Conservation (phyloP, 73 alveolate genomes). For the Paramecium biaurelia region DNA sequence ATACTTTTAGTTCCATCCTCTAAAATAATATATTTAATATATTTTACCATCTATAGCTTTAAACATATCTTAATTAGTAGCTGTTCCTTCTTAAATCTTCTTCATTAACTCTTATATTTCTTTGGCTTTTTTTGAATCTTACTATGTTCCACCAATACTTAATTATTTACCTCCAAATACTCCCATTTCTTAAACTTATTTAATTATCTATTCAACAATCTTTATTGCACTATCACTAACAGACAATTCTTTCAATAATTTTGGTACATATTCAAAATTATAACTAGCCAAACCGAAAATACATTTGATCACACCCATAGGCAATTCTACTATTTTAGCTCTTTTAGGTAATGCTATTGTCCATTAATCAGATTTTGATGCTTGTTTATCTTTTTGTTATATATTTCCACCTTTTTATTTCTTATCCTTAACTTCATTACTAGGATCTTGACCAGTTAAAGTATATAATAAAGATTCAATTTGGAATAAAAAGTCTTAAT, state of each 20-base stretch:
- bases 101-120: conserved; percentile 46
- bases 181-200: conserved; percentile 21
- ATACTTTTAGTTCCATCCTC: conserved; percentile 32
- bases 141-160: background rate
- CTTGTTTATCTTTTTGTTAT: background rate
- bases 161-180: conserved; percentile 37
- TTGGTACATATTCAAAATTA: background rate
- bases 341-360: conserved; percentile 5
- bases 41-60: conserved; percentile 28
- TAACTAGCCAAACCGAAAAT: background rate
- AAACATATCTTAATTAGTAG: conserved; percentile 14
- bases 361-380: conserved; percentile 24
- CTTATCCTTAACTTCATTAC: background rate
- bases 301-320: conserved; percentile 21
- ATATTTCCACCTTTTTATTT: background rate
- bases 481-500: background rate
- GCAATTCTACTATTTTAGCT: conserved; percentile 4
- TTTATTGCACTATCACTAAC: conserved; percentile 45
- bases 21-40: background rate
- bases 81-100: conserved; percentile 36
- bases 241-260: background rate
- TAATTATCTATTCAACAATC: conserved; percentile 4
- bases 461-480: background rate
- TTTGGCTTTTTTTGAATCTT: background rate
- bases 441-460: conserved; percentile 3